Evolutionary conservation across 495 filamentous ascomycete species (phyloP).

Genomic region (Lindgomyces ingoldianus): DNA sequence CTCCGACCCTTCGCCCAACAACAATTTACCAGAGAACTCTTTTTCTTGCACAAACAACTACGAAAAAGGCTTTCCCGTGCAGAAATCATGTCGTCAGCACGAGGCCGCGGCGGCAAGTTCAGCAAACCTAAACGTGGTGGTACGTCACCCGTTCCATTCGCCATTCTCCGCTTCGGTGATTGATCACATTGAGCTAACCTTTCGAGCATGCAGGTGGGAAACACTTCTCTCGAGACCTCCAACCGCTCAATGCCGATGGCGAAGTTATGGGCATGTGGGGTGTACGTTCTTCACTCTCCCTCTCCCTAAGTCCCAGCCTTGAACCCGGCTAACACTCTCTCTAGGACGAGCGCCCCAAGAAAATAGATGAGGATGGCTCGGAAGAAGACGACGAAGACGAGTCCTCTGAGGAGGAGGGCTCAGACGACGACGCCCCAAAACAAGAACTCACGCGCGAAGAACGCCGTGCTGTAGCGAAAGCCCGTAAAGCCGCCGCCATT

Average conservation of each 20-base stretch:
- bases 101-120: conserved; percentile 89
- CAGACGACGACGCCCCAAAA: conserved; percentile 46
- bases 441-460: conserved; percentile 76
- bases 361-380: conserved; percentile 42
- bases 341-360: conserved; percentile 54
- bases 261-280: conserved; percentile 76
- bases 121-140: conserved; percentile 82
- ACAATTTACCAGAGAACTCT: background rate
- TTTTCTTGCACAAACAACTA: conserved; percentile 1
- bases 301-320: conserved; percentile 6
- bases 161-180: conserved; percentile 5
- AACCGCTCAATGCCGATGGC: conserved; percentile 82
- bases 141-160: conserved; percentile 46
- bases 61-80: background rate
- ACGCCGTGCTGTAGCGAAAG: conserved; percentile 84
- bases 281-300: conserved; percentile 48
- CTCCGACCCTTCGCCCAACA: background rate
- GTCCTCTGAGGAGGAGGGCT: conserved; percentile 44
- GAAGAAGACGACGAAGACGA: conserved; percentile 52
- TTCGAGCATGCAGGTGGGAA: conserved; percentile 68
- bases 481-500: conserved; percentile 85
- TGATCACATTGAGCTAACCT: conserved; percentile 17
- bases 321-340: conserved; percentile 11
- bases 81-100: conserved; percentile 58
- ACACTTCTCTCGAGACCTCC: conserved; percentile 86